phyloP scores from a whole-genome alignment of 2,329 filamentous ascomycete genomes.

The Aspergillus caelatus region DNA sequence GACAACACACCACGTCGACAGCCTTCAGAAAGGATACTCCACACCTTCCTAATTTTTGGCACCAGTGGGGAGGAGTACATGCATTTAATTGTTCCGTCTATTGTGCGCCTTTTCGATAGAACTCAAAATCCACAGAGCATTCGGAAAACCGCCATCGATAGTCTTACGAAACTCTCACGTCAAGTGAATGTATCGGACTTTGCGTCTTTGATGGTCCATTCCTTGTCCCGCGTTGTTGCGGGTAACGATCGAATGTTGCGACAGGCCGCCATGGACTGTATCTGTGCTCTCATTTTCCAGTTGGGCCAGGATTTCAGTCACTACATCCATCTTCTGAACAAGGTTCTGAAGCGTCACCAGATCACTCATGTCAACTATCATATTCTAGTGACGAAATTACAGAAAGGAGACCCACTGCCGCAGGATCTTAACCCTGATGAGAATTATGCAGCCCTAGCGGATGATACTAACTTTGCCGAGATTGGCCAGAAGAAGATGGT shows the following conservation, averaged over 20 bases:
- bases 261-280: constrained; percentile 83
- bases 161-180: constrained; percentile 87
- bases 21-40: constrained; percentile 86
- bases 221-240: constrained; percentile 78
- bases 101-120: constrained; percentile 92
- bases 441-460: constrained; percentile 73
- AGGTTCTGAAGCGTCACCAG: constrained; percentile 75
- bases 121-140: constrained; percentile 77
- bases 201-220: constrained; percentile 94
- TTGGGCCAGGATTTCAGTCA: constrained; percentile 93
- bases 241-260: constrained; percentile 73
- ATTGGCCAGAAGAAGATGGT: constrained; percentile 91
- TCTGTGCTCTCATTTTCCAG: constrained; percentile 94
- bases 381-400: constrained; percentile 85
- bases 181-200: constrained; percentile 98
- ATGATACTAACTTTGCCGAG: constrained; percentile 81
- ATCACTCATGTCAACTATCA: constrained; percentile 92
- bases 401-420: constrained; percentile 92
- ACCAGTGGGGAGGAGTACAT: constrained; percentile 97
- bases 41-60: constrained; percentile 94
- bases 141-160: constrained; percentile 88
- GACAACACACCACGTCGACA: constrained; percentile 75
- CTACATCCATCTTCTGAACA: constrained; percentile 91
- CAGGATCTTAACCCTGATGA: constrained; percentile 90
- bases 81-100: constrained; percentile 95